Evolutionary conservation across 2,329 filamentous ascomycete species (phyloP).

Genomic region (Diaporthe helianthi): DNA sequence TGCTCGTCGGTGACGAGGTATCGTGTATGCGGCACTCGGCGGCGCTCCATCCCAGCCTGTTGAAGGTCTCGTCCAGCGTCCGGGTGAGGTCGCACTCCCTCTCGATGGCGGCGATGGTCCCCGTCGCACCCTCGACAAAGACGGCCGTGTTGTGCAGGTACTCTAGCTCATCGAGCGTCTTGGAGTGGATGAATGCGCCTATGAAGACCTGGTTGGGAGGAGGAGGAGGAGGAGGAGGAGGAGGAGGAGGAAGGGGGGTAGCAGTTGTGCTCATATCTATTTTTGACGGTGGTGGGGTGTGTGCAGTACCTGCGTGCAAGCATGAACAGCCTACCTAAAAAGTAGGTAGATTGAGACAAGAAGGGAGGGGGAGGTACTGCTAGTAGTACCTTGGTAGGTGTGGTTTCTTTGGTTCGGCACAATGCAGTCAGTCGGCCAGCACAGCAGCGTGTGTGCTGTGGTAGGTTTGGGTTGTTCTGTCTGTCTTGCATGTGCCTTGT

Average conservation of each 20-base stretch:
- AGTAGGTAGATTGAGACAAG: no score
- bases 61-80: slow-evolving; percentile 45
- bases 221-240: not conserved
- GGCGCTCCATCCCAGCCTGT: slow-evolving; percentile 53
- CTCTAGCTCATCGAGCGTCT: slow-evolving; percentile 54
- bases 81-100: slow-evolving; percentile 43
- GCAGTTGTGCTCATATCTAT: slow-evolving; percentile 5
- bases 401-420: slow-evolving; percentile 19
- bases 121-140: slow-evolving; percentile 54
- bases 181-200: slow-evolving; percentile 64
- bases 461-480: not conserved
- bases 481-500: not conserved
- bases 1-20: not conserved
- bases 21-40: slow-evolving; percentile 48
- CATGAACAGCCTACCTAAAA: not conserved
- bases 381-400: no score
- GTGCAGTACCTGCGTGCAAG: not conserved
- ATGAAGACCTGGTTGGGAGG: slow-evolving; percentile 55
- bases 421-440: slow-evolving; percentile 1
- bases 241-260: no score
- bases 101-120: slow-evolving; percentile 59
- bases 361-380: no score
- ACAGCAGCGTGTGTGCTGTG: no score
- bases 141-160: slow-evolving; percentile 59
- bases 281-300: not conserved